Conservation (phyloP, 345 rosid species). For the Eucalyptus paniculata region DNA sequence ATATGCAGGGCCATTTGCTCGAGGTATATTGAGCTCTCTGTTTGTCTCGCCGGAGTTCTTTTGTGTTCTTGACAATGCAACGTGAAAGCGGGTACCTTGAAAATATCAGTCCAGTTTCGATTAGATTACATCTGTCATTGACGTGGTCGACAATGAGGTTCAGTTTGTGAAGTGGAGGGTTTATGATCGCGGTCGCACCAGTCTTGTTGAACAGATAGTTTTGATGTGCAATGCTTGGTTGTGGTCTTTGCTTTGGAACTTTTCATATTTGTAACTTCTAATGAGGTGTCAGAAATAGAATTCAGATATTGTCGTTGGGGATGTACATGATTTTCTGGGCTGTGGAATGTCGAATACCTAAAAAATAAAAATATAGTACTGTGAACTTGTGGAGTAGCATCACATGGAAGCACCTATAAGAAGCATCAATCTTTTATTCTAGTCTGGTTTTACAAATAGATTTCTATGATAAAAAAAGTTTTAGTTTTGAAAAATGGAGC, state of each 20-base stretch:
- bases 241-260: neutral
- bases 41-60: accelerated
- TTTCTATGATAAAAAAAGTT: neutral
- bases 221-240: neutral
- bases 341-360: neutral
- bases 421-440: neutral
- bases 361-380: neutral
- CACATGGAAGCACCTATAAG: neutral
- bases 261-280: neutral
- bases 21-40: conserved; percentile 41
- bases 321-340: neutral
- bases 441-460: neutral
- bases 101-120: neutral
- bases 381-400: neutral
- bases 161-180: neutral
- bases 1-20: conserved; percentile 65
- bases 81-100: neutral
- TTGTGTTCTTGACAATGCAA: neutral
- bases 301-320: accelerated
- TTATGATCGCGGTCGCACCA: neutral
- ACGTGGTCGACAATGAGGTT: neutral
- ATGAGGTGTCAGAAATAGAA: neutral
- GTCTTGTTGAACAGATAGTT: neutral
- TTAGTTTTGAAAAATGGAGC: neutral
- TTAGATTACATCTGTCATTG: neutral